Conservation (phyloP, 2,329 filamentous ascomycete genomes). For the Simplicillium aogashimaense region DNA sequence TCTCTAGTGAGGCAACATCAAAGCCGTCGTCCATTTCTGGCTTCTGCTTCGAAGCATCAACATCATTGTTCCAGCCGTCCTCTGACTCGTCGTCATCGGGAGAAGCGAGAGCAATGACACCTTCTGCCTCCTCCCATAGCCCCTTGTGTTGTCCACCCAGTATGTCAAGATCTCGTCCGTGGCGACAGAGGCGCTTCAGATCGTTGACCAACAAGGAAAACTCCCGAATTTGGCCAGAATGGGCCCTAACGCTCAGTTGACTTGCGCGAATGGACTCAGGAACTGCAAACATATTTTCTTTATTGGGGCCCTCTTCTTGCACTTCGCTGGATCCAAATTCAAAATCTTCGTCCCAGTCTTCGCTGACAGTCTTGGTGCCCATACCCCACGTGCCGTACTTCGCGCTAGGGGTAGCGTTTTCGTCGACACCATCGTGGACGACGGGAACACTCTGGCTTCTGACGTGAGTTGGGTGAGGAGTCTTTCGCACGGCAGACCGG, state of each 20-base stretch:
- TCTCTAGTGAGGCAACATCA: slow-evolving; percentile 15
- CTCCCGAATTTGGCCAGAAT: slow-evolving; percentile 76
- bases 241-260: slow-evolving; percentile 71
- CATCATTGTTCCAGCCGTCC: slow-evolving; percentile 24
- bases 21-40: slow-evolving; percentile 22
- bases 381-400: slow-evolving; percentile 80
- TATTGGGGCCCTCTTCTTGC: slow-evolving; percentile 22
- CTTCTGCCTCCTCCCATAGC: slow-evolving; percentile 74
- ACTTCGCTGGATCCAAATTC: slow-evolving; percentile 50
- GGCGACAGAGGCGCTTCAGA: slow-evolving; percentile 64
- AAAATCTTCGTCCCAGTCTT: slow-evolving; percentile 88
- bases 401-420: slow-evolving; percentile 40
- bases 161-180: slow-evolving; percentile 59
- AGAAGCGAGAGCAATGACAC: slow-evolving; percentile 76
- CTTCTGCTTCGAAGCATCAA: slow-evolving; percentile 15
- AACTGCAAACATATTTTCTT: slow-evolving; percentile 30
- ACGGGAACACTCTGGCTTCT: slow-evolving; percentile 75
- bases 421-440: slow-evolving; percentile 52
- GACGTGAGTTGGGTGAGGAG: slow-evolving; percentile 59
- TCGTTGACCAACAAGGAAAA: slow-evolving; percentile 75
- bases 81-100: slow-evolving; percentile 47
- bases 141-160: slow-evolving; percentile 46
- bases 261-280: slow-evolving; percentile 72
- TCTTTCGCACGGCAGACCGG: slow-evolving; percentile 55
- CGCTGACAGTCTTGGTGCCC: slow-evolving; percentile 68